Base-by-base conservation (phyloP, 2,329 filamentous ascomycete species). In the Fusarium sp. region DNA sequence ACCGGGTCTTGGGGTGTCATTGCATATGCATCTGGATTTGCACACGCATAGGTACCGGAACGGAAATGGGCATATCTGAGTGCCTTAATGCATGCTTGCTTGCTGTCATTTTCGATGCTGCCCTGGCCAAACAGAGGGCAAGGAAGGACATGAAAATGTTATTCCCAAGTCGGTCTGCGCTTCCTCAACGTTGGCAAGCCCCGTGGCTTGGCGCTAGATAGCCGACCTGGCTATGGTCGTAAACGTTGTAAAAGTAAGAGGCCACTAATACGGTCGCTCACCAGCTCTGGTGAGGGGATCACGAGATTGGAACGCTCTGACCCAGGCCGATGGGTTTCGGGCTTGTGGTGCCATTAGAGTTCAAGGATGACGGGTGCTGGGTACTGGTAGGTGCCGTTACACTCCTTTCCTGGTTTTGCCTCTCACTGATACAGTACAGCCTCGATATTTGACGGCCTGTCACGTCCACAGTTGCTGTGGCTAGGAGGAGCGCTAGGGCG, bases 271-370 rank as follows among this genome's bases (percentile, higher is more conserved):
- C 55, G 43, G 63, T 53, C 65, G 38, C 36, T 62, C 47, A 65
- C 51, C 51, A 70, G 50, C 50, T 22, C 26, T 58, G 58, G 52
- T 60, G 59, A 73, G 55, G 69, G 53, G 45, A 75, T 73, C 69
- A 75, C 65, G 65, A 73, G 73, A 62, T 70, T 69, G 44, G 50
- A 57, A 54, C 64, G 71, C 73, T 73, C 67, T 74, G 73, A 73
- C 71, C 71, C 71, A 72, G 59, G 39, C 73, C 71, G 73, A 75
- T 60, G 67, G 68, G 59, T 65, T 73, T 75, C 73, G 73, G 73
- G 65, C 60, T 63, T 57, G 52, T 59, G 59, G 57, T 67, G 50
- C 44, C 54, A 62, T 67, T 74, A 75, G 58, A 75, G 73, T 75
- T 74, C 59, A 55, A 47, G 67, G 57, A 62, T 71, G 70, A 74